Conservation (phyloP, 441 rosid genomes). For the Populus trichocarpa region DNA sequence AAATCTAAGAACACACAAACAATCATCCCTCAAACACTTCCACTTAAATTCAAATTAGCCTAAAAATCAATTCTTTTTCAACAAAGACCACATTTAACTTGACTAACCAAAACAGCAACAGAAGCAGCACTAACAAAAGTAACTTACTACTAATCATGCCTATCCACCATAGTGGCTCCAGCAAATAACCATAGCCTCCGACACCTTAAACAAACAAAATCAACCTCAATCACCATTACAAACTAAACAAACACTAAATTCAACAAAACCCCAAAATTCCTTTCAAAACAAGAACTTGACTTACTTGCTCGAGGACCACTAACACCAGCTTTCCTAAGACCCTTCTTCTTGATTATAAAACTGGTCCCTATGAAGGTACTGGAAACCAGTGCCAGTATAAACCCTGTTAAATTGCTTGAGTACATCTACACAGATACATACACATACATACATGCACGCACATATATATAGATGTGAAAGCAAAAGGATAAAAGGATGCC, state of each 20-base stretch:
- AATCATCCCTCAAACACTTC: too few relatives aligned
- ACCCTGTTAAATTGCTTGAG: slow-evolving; percentile 56
- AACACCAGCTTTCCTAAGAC: slow-evolving; percentile 45
- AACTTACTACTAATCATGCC: slow-evolving; percentile 73
- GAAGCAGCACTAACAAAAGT: neutral
- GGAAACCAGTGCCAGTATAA: slow-evolving; percentile 54
- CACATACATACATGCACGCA: neutral
- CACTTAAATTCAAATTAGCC: too few relatives aligned
- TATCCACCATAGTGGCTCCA: slow-evolving; percentile 77
- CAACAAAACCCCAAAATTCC: neutral
- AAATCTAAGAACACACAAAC: too few relatives aligned
- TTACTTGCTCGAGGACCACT: too few relatives aligned
- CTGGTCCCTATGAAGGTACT: slow-evolving; percentile 68
- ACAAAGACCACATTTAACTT: neutral
- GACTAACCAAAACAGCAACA: neutral
- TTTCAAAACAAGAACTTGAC: neutral
- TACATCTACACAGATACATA: slow-evolving; percentile 21
- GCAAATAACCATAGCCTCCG: slow-evolving; percentile 65
- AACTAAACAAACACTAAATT: neutral
- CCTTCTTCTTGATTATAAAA: slow-evolving; percentile 68
- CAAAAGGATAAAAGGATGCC: neutral
- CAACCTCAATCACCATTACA: neutral
- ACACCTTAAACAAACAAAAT: slow-evolving; percentile 37
- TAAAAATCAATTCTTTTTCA: too few relatives aligned
- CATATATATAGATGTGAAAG: neutral